These are phyloP conservation scores for Pseudisothecium myosuroides DNA, from an alignment of 225 moss, liverwort and hornwort species.

Conservation along the genomic window DNA sequence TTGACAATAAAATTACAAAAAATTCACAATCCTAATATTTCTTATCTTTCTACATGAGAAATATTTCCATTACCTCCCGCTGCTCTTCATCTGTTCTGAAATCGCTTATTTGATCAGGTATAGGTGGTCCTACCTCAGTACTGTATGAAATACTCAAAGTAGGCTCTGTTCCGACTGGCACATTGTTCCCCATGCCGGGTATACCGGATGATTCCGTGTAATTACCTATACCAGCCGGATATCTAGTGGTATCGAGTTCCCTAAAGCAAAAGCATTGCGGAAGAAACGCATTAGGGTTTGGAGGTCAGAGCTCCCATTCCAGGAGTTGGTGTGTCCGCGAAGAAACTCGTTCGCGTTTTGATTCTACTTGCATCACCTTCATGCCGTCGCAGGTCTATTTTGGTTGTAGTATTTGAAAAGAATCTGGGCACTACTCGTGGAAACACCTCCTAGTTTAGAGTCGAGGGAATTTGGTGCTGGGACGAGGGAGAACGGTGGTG, in stretches of 20 bases:
- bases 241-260: neutral
- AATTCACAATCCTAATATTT: too few relatives aligned
- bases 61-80: too few relatives aligned
- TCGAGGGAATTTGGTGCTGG: neutral
- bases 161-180: neutral
- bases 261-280: neutral
- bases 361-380: neutral
- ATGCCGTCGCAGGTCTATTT: neutral
- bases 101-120: too few relatives aligned
- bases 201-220: neutral
- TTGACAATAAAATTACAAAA: too few relatives aligned
- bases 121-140: too few relatives aligned
- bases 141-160: neutral
- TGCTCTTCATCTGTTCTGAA: too few relatives aligned
- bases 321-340: neutral
- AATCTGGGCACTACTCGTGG: neutral
- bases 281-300: neutral
- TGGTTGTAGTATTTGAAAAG: neutral
- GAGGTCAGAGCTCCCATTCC: neutral
- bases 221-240: neutral
- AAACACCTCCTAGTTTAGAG: neutral
- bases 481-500: neutral
- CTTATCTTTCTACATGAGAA: too few relatives aligned
- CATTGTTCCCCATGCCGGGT: neutral
- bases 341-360: neutral